Evolutionary conservation across 768 basidiomycete genomes (phyloP), one percentile per base, ranked within the genome.

Genomic region (Phanerodontia chrysosporium): DNA sequence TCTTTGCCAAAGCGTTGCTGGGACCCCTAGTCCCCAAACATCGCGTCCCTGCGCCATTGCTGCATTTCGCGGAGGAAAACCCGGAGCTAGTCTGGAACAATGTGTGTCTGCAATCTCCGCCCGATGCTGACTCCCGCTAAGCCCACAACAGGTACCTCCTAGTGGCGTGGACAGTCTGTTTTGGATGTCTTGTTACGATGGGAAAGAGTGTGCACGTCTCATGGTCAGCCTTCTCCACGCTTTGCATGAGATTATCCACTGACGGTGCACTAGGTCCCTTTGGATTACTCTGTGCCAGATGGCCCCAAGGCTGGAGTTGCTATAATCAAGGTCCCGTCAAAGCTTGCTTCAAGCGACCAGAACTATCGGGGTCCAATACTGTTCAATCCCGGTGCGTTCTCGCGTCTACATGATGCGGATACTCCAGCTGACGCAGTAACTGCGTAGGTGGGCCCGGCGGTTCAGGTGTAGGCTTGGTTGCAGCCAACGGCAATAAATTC

Each of bases 341-440:
- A 55, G 10, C 49, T 53, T 14, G 2, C 62, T 0, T 25, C 53
- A 1, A 51, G 48, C 1, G 29, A 61, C 39, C 55, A 62, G 3
- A 51, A 61, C 21, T 72, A 71, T 48, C 62, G 60, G 4, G 73
- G 72, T 0, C 72, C 72, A 0, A 65, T 74, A n/a, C 62, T 73
- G 4, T 71, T 70, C 63, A 74, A 73, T 57, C 73, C 60, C 27
- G 60, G 60, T 61, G 18, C 18, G 39, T 12, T 18, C 39, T 12
- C 18, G 39, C 39, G 4, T 18, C 14, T 14, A 27, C 25, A 16
- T 39, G 25, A 39, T 30, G 4, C 49, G 36, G n/a, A 57, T 53
- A 3, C 45, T 48, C n/a, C 28, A 16, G 28, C 18, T 3, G 16
- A 29, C 32, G 28, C 28, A 24, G 5, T 51, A 7, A 35, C 13